A percentile compares a stretch with the other conserved stretches of the same genome.
Evolutionary conservation across 768 basidiomycete species (phyloP).

Genomic region (Boletus subcaerulescens): DNA sequence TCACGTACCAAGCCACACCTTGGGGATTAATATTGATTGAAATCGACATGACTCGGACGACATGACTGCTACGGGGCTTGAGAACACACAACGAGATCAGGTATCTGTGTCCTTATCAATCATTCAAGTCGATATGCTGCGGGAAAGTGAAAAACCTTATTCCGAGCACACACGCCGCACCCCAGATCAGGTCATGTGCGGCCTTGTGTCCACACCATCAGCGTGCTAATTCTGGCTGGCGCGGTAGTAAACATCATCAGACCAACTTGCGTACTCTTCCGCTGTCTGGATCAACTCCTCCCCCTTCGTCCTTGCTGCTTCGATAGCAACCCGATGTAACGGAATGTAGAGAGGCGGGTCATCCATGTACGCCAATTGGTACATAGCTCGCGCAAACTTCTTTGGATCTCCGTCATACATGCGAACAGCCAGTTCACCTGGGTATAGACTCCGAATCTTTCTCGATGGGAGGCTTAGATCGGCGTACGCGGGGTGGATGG

Average conservation of each 20-base stretch:
- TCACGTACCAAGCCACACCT: slow-evolving; percentile 26
- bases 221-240: slow-evolving; percentile 3
- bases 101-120: not conserved
- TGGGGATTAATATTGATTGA: not conserved
- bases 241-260: slow-evolving; percentile 23
- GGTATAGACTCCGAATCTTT: slow-evolving; percentile 8
- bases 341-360: slow-evolving; percentile 27
- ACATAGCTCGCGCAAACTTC: slow-evolving; percentile 22
- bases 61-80: not conserved
- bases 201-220: not conserved
- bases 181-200: not conserved
- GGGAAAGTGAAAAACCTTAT: too few species aligned
- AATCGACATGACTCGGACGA: not conserved
- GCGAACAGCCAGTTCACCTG: slow-evolving; percentile 3
- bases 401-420: slow-evolving; percentile 17
- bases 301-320: slow-evolving; percentile 22
- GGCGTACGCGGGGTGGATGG: slow-evolving; percentile 21
- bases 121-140: too few species aligned
- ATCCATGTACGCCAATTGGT: slow-evolving; percentile 18
- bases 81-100: not conserved
- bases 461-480: slow-evolving; percentile 18
- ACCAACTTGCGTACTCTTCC: slow-evolving; percentile 28
- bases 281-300: slow-evolving; percentile 21
- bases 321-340: slow-evolving; percentile 21
- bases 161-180: too few species aligned